A percentile compares a stretch with the other conserved stretches of the same genome.
Conservation (phyloP, 495 filamentous ascomycete genomes). For the Alectoria sarmentosa region DNA sequence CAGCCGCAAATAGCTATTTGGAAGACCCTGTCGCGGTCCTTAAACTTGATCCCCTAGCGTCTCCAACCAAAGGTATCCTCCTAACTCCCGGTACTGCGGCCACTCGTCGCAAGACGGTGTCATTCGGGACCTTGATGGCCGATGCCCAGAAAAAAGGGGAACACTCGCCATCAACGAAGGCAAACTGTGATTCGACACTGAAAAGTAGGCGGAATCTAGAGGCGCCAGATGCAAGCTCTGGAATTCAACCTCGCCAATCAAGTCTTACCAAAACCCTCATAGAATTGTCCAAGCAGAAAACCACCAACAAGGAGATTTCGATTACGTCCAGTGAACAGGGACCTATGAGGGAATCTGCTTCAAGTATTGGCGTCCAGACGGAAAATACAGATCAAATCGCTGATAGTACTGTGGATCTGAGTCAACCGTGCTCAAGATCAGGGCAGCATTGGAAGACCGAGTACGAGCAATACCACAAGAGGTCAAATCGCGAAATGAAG, state of each 20-base stretch:
- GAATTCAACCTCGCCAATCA: slow-evolving; percentile 25
- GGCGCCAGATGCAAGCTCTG: slow-evolving; percentile 23
- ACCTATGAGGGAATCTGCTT: neutral
- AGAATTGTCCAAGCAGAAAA: slow-evolving; percentile 21
- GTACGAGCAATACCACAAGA: slow-evolving; percentile 72
- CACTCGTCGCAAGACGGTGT: slow-evolving; percentile 79
- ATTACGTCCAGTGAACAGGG: slow-evolving; percentile 14
- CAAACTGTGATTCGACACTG: slow-evolving; percentile 15
- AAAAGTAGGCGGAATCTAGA: slow-evolving; percentile 25
- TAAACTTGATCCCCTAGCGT: slow-evolving; percentile 36
- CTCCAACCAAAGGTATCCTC: slow-evolving; percentile 76
- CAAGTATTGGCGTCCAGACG: slow-evolving; percentile 14
- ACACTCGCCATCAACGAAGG: slow-evolving; percentile 29
- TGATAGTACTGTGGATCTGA: slow-evolving; percentile 70
- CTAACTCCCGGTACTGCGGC: slow-evolving; percentile 80
- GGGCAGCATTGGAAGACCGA: slow-evolving; percentile 92
- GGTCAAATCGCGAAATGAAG: slow-evolving; percentile 72
- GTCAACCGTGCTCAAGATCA: slow-evolving; percentile 73
- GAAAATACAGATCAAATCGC: slow-evolving; percentile 27
- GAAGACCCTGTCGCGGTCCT: neutral
- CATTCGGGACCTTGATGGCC: slow-evolving; percentile 60
- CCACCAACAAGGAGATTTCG: neutral
- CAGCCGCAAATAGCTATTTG: slow-evolving; percentile 16
- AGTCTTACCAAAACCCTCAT: slow-evolving; percentile 28
- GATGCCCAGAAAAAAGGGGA: neutral